These are phyloP conservation scores for Pluteus cervinus DNA, from an alignment of 768 basidiomycete species.

Conservation along the genomic window DNA sequence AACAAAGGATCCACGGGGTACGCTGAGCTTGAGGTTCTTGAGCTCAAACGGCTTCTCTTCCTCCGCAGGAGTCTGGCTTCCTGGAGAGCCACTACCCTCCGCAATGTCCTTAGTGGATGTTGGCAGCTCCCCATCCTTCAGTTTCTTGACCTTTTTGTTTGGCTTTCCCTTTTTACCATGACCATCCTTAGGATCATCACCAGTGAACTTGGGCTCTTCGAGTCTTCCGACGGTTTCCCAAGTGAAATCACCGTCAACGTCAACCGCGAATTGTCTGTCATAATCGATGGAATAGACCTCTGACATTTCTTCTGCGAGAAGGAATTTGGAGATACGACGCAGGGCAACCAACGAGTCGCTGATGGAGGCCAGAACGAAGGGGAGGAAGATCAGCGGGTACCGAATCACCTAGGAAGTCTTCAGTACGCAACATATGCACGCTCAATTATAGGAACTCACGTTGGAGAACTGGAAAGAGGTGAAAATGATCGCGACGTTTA, in stretches of 20 bases:
- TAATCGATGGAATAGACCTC: slow-evolving; percentile 40
- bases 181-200: too few species aligned
- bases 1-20: slow-evolving; percentile 54
- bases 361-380: slow-evolving; percentile 42
- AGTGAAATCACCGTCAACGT: slow-evolving; percentile 43
- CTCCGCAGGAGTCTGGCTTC: too few species aligned
- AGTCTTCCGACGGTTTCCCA: slow-evolving; percentile 37
- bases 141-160: slow-evolving; percentile 10
- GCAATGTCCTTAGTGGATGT: slow-evolving; percentile 2
- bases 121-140: slow-evolving; percentile 13
- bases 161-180: too few species aligned
- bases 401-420: slow-evolving; percentile 42
- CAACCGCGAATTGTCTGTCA: slow-evolving; percentile 30
- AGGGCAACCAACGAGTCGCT: slow-evolving; percentile 47
- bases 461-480: slow-evolving; percentile 55
- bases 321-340: slow-evolving; percentile 38
- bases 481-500: slow-evolving; percentile 52
- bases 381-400: slow-evolving; percentile 50
- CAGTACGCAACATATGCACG: background rate
- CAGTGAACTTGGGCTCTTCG: slow-evolving; percentile 10
- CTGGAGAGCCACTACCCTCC: too few species aligned
- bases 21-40: slow-evolving; percentile 34
- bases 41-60: slow-evolving; percentile 49
- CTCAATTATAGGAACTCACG: slow-evolving; percentile 21
- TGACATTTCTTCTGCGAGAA: slow-evolving; percentile 49